phyloP scores from a whole-genome alignment of 2,329 filamentous ascomycete genomes.

The Diaporthe ilicicola region DNA sequence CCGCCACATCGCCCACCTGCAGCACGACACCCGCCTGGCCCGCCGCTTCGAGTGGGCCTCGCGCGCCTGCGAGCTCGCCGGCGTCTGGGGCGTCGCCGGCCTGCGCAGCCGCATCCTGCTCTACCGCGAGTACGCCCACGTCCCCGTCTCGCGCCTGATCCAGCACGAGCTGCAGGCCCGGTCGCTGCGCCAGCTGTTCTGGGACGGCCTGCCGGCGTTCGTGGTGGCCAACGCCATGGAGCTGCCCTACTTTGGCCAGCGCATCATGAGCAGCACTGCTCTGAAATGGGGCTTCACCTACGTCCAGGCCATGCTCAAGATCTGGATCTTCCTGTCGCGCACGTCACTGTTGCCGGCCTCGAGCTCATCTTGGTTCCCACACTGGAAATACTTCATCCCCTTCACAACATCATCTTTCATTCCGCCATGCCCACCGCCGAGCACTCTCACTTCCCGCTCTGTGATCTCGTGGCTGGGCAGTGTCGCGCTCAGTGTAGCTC shows the following conservation, averaged over 20 bases:
- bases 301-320: conserved; percentile 58
- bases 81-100: conserved; percentile 61
- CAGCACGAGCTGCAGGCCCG: conserved; percentile 44
- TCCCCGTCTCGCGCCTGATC: conserved; percentile 57
- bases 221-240: conserved; percentile 42
- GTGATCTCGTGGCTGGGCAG: conserved; percentile 54
- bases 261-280: conserved; percentile 19
- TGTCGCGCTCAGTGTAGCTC: conserved; percentile 52
- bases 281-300: conserved; percentile 40
- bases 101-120: conserved; percentile 64
- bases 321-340: conserved; percentile 62
- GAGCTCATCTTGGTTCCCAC: conserved; percentile 52
- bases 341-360: conserved; percentile 55
- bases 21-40: conserved; percentile 58
- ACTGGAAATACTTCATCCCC: conserved; percentile 60
- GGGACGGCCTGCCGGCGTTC: conserved; percentile 52
- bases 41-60: conserved; percentile 46
- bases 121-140: conserved; percentile 58
- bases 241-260: conserved; percentile 8
- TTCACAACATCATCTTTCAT: conserved; percentile 62
- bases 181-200: conserved; percentile 44
- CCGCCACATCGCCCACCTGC: conserved; percentile 50
- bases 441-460: conserved; percentile 48
- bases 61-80: conserved; percentile 50
- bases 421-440: conserved; percentile 52